Base-by-base conservation (phyloP, 306 rosid species). In the Cucurbita moschata region DNA sequence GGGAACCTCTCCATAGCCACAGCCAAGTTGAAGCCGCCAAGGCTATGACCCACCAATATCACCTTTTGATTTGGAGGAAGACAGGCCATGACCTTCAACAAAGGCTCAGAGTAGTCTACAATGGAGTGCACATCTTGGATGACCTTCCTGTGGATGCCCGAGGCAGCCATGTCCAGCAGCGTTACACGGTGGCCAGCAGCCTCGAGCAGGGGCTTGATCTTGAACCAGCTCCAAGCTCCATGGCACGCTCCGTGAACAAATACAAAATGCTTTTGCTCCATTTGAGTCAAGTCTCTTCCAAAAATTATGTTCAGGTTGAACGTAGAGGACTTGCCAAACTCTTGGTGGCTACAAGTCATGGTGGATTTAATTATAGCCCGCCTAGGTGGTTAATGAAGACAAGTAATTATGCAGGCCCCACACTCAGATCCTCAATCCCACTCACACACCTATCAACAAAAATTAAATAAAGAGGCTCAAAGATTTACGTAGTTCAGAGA, bases 141-240 rank as follows among this genome's bases (percentile, higher is more conserved):
- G 64, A 67, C 74, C 68, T 60, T 86, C 10, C 43, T 83, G 77
- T 90, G 67, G 51, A 82, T 79, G 5, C 96, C 91, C 7, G 80
- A 82, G 5, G 87, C 88, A 4, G 88, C 85, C 82, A 85, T 60
- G 83, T 90, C 90, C n/a, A 86, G 72, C 16, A 82, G 53, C 6
- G 91, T 86, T 11, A 88, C 88, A 39, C 66, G 7, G 76, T 82
- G 88, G 13, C 88, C 90, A 23, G 13, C 56, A 0, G 86, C 77
- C 76, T 78, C 77, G 30, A 88, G 63, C 21, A 76, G 56, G 56
- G 81, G 44, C 10, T 62, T 11, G 1, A 86, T 49, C 81, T 86
- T 88, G 8, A 77, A 86, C 92, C 96, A 90, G 70, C 90, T 66
- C 92, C 96, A 88, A 0, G 86, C 91, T 8, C 96, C 96, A 71